Conservation (phyloP, 345 rosid genomes). For the Syzygium aromaticum region DNA sequence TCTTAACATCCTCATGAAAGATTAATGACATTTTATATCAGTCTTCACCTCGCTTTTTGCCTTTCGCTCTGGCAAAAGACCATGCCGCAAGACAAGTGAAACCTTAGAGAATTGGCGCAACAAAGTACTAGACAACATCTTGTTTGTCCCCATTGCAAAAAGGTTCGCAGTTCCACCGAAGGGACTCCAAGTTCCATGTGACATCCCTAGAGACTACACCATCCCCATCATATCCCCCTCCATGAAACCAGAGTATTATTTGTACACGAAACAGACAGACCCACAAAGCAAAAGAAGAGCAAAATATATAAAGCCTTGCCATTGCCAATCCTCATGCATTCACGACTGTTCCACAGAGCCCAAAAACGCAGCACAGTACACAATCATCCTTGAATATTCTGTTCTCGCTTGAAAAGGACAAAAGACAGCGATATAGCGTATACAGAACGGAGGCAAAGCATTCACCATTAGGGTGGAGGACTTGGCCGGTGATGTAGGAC, state of each 20-base stretch:
- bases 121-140: neutral
- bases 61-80: neutral
- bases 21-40: neutral
- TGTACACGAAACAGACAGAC: neutral
- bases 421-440: neutral
- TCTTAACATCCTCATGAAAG: neutral
- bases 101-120: neutral
- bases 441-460: neutral
- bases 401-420: neutral
- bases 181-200: neutral
- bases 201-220: neutral
- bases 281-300: neutral
- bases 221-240: neutral
- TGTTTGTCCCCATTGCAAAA: neutral
- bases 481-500: constrained; percentile 71
- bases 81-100: neutral
- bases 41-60: neutral
- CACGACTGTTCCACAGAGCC: constrained; percentile 24
- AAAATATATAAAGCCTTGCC: neutral
- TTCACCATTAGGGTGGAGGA: constrained; percentile 76
- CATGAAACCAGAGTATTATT: neutral
- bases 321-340: constrained; percentile 18
- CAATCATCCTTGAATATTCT: neutral
- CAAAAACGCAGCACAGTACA: neutral
- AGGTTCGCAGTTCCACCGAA: neutral